Conservation (phyloP, 2,329 filamentous ascomycete genomes). For the Pseudocercospora vitis region DNA sequence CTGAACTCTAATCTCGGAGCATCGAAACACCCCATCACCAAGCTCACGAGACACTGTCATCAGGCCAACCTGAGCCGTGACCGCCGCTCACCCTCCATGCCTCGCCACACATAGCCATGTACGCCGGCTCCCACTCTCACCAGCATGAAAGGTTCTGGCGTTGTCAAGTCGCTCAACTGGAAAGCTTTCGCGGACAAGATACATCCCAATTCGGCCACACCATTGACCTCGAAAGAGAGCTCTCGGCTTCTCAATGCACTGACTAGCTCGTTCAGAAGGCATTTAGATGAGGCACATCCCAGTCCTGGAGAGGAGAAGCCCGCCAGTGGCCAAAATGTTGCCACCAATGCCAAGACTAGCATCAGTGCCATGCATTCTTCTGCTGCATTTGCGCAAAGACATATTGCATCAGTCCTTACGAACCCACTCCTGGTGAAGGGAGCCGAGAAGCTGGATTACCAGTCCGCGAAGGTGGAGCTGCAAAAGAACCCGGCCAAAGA, state of each 20-base stretch:
- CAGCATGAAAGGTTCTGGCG: constrained; percentile 54
- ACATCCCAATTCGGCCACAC: constrained; percentile 46
- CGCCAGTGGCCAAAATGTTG: constrained; percentile 9
- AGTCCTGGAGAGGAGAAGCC: constrained; percentile 24
- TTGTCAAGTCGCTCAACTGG: constrained; percentile 42
- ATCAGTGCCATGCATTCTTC: constrained; percentile 36
- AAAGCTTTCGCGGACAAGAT: constrained; percentile 56
- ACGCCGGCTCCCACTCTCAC: constrained; percentile 26
- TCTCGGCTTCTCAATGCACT: constrained; percentile 60
- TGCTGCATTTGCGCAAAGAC: constrained; percentile 44
- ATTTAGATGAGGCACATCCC: constrained; percentile 61
- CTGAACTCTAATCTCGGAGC: too few relatives aligned
- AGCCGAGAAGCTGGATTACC: constrained; percentile 15
- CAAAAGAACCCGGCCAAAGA: constrained; percentile 34
- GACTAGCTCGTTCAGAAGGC: constrained; percentile 62
- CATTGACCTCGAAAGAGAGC: constrained; percentile 58
- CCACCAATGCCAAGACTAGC: constrained; percentile 1
- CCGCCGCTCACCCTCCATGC: too few relatives aligned
- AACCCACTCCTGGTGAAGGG: constrained; percentile 49
- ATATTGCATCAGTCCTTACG: constrained; percentile 52
- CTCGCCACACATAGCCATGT: constrained; percentile 14
- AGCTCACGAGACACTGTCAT: too few relatives aligned
- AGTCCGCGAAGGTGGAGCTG: constrained; percentile 33
- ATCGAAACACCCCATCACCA: too few relatives aligned
- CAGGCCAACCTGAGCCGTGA: too few relatives aligned